Evolutionary conservation across 1,284 basidiomycete species (phyloP).

Genomic region (Moesziomyces aphidis): DNA sequence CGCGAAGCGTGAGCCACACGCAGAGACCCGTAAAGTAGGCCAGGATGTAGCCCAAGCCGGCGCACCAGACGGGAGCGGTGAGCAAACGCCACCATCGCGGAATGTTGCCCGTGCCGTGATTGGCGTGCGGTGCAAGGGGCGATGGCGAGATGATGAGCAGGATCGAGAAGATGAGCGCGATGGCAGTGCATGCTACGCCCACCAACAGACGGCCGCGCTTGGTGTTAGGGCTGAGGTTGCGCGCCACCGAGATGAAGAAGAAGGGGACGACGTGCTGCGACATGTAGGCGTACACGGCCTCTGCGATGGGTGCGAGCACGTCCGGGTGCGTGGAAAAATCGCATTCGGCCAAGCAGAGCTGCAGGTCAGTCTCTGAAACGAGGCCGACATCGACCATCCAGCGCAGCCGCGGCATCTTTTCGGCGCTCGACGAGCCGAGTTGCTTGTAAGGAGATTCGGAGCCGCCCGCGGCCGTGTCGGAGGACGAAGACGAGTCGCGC

Average conservation of each 20-base stretch:
- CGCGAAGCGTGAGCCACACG: slow-evolving; percentile 56
- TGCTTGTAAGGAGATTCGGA: slow-evolving; percentile 7
- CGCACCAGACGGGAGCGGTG: slow-evolving; percentile 51
- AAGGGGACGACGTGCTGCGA: slow-evolving; percentile 50
- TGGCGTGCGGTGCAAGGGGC: slow-evolving; percentile 36
- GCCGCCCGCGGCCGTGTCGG: slow-evolving; percentile 12
- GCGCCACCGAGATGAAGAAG: slow-evolving; percentile 49
- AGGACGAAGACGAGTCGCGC: slow-evolving; percentile 20
- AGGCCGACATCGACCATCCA: slow-evolving; percentile 59
- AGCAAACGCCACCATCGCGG: slow-evolving; percentile 50
- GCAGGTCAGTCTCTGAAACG: slow-evolving; percentile 35
- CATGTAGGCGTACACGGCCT: slow-evolving; percentile 47
- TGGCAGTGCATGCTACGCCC: slow-evolving; percentile 35
- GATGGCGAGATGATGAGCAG: slow-evolving; percentile 46
- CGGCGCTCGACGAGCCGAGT: slow-evolving; percentile 6
- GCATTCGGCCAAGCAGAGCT: slow-evolving; percentile 34
- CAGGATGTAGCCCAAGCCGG: slow-evolving; percentile 53
- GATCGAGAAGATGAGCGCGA: slow-evolving; percentile 47
- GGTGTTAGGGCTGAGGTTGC: slow-evolving; percentile 50
- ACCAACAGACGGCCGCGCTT: slow-evolving; percentile 48
- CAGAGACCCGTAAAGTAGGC: slow-evolving; percentile 58
- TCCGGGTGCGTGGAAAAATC: slow-evolving; percentile 50
- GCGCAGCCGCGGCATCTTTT: slow-evolving; percentile 37
- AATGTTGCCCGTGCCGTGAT: slow-evolving; percentile 20
- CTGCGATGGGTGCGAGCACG: slow-evolving; percentile 45